A percentile compares a stretch with the other conserved stretches of the same genome.
These are phyloP conservation scores for Ustilago cynodontis DNA, from an alignment of 1,284 basidiomycete genomes.

Conservation along the genomic window DNA sequence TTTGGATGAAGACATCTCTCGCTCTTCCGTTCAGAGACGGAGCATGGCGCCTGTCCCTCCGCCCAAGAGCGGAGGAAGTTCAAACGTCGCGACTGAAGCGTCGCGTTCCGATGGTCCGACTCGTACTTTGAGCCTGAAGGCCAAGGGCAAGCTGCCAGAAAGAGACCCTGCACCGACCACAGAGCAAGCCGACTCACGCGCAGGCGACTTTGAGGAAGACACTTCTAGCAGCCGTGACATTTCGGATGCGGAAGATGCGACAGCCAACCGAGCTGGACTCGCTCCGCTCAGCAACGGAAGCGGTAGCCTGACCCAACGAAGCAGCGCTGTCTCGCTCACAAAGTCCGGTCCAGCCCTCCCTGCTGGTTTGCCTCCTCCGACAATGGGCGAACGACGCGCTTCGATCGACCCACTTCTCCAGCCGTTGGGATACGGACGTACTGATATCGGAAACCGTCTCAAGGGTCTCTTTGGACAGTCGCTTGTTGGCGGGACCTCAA, in stretches of 20 bases:
- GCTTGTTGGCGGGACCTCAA: slow-evolving; percentile 21
- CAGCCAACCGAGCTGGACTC: background rate
- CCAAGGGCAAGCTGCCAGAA: slow-evolving; percentile 43
- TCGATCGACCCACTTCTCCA: slow-evolving; percentile 36
- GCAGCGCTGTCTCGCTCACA: background rate
- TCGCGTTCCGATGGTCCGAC: background rate
- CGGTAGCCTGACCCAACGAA: background rate
- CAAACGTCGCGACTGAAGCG: background rate
- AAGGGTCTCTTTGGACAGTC: slow-evolving; percentile 53
- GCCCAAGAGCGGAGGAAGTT: background rate
- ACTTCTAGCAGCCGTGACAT: slow-evolving; percentile 50
- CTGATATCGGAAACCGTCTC: slow-evolving; percentile 37
- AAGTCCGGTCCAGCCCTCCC: background rate
- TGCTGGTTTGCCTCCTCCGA: background rate
- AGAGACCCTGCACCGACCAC: background rate
- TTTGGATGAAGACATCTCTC: background rate
- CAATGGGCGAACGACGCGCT: slow-evolving; percentile 8
- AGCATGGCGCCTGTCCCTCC: background rate
- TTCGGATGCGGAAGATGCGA: slow-evolving; percentile 19
- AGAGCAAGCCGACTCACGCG: slow-evolving; percentile 8
- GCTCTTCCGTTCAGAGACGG: background rate
- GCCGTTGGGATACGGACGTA: slow-evolving; percentile 29
- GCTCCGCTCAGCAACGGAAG: background rate
- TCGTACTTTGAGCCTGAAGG: slow-evolving; percentile 31
- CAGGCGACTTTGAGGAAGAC: slow-evolving; percentile 51